Evolutionary conservation across 148 eudicot genomes (phyloP), one percentile per base, ranked within the genome.

Genomic region (Vaccinium myrtillus): DNA sequence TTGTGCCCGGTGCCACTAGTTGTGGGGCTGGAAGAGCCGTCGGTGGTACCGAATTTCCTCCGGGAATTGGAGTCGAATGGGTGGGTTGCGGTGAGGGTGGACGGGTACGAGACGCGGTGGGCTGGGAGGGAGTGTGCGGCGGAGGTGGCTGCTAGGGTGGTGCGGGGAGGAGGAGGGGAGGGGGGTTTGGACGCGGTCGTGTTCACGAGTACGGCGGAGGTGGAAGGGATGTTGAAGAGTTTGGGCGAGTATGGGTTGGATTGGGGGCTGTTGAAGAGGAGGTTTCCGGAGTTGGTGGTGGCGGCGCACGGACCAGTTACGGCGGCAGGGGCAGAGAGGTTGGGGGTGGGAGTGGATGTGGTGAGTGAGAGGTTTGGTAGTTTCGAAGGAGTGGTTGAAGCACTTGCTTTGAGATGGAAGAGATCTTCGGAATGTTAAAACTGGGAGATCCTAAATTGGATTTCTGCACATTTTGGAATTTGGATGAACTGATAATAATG

Each of bases 271-370:
- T 80, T 95, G 81, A 88, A 90, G 85, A 81, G 56, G 86, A 89
- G 86, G 50, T 89, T 92, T 83, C 88, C 91, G 13, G 77, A 87
- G 81, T 81, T 95, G 87, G 93, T 95, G 55, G 98, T 90, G 74
- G 95, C 95, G 76, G 98, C 94, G 58, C 98, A 95, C 78, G 98
- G 98, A 32, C 98, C 97, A 2, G 95, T 94, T 12, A 95, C 98
- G 15, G 95, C 98, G 2, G 84, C 92, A 6, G 98, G 95, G 79
- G 97, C 98, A 14, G 93, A 94, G 87, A 88, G 91, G 51, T 84
- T 94, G 84, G 98, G 98, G 15, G 94, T 95, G n/a, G 83, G 85
- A 0, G 91, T 95, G 36, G 98, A 94, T 92, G 92, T 93, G 82
- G 98, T 93, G 81, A 90, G 98, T 77, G 80, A 87, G 0, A 90